Conservation (phyloP, 768 basidiomycete genomes). For the Lactarius hatsudake region DNA sequence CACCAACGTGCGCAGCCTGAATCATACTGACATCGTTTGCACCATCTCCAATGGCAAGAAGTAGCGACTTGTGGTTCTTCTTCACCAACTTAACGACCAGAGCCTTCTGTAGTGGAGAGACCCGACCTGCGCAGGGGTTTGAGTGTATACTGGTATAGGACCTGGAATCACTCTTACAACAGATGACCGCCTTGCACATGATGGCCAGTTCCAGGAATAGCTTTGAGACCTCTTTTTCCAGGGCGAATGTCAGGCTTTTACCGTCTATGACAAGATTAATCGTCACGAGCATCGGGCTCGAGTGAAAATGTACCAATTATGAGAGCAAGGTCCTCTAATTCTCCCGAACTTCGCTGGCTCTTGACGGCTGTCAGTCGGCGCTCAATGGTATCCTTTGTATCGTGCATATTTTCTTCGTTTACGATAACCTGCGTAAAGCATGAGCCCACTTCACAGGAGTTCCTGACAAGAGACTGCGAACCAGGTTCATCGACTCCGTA, state of each 20-base stretch:
- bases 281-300: background rate
- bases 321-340: conserved; percentile 91
- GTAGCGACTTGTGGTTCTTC: conserved; percentile 88
- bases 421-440: conserved; percentile 70
- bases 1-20: conserved; percentile 95
- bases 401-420: conserved; percentile 82
- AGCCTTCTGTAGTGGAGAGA: conserved; percentile 96
- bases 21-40: conserved; percentile 99
- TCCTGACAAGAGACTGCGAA: conserved; percentile 35
- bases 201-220: conserved; percentile 92
- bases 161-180: conserved; percentile 58
- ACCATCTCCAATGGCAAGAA: conserved; percentile 97
- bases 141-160: background rate
- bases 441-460: background rate
- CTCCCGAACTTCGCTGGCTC: conserved; percentile 86
- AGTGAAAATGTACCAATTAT: conserved; percentile 68
- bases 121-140: conserved; percentile 61
- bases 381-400: conserved; percentile 80
- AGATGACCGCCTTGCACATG: conserved; percentile 98
- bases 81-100: conserved; percentile 98
- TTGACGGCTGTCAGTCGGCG: conserved; percentile 91
- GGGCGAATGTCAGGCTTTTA: conserved; percentile 87
- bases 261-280: conserved; percentile 58
- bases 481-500: conserved; percentile 97
- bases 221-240: conserved; percentile 90